These are phyloP conservation scores for Beauveria sp. DNA, from an alignment of 2,329 filamentous ascomycete genomes.

Conservation along the genomic window DNA sequence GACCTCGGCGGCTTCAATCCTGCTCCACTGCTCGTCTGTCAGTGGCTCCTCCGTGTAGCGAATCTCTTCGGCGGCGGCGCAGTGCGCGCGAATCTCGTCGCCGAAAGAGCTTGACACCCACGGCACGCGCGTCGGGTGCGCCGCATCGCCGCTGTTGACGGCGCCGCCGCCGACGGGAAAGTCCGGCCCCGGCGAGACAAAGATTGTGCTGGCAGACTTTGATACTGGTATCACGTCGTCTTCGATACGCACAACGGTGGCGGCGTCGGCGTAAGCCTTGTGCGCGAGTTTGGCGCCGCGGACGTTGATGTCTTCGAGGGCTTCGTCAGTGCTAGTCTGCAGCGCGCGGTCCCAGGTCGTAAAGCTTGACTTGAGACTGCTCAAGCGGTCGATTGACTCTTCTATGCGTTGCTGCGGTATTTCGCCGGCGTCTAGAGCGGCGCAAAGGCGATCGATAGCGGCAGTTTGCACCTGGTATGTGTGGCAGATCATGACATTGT, in stretches of 20 bases:
- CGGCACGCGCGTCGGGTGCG: conserved; percentile 18
- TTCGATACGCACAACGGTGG: conserved; percentile 16
- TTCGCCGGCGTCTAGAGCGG: conserved; percentile 14
- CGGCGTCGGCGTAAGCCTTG: conserved; percentile 16
- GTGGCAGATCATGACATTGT: conserved; percentile 23
- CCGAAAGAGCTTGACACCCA: conserved; percentile 19
- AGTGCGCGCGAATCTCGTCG: conserved; percentile 15
- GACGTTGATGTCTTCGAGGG: conserved; percentile 14
- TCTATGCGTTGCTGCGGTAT: conserved; percentile 15
- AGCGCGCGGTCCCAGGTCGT: conserved; percentile 19
- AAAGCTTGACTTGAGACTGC: conserved; percentile 16
- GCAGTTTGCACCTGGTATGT: conserved; percentile 19
- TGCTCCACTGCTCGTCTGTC: conserved; percentile 14
- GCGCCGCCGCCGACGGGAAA: conserved; percentile 19
- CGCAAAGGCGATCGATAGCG: conserved; percentile 19
- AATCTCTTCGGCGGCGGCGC: conserved; percentile 14
- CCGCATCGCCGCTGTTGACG: conserved; percentile 15
- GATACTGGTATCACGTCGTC: conserved; percentile 15
- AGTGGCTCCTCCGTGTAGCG: conserved; percentile 17
- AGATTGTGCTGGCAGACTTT: conserved; percentile 14
- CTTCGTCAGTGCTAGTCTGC: not conserved
- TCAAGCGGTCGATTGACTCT: conserved; percentile 15
- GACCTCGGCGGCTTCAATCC: conserved; percentile 16
- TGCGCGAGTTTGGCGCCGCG: conserved; percentile 14
- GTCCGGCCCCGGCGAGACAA: conserved; percentile 19